Conservation (phyloP, 352 stramenopile species). For the Phytophthora melonis region DNA sequence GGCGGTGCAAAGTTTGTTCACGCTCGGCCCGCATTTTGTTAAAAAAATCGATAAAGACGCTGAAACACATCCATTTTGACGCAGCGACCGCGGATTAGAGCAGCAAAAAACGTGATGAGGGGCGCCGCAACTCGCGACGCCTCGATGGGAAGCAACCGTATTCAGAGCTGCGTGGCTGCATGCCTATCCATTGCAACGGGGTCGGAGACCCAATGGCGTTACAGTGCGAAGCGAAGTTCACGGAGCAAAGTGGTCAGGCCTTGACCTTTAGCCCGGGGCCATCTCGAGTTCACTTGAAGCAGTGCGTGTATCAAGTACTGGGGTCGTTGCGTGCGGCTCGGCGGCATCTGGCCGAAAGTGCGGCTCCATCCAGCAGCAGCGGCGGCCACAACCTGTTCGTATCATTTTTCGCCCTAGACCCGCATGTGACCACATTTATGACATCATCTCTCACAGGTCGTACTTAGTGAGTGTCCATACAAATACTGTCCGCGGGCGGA, state of each 20-base stretch:
- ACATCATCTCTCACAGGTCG: conserved; percentile 15
- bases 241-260: neutral
- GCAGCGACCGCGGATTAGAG: conserved; percentile 15
- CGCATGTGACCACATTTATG: neutral
- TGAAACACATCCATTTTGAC: conserved; percentile 24
- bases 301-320: conserved; percentile 36
- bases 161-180: conserved; percentile 8
- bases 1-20: conserved; percentile 13
- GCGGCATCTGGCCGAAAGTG: conserved; percentile 26
- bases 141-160: conserved; percentile 14
- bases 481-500: neutral
- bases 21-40: conserved; percentile 13
- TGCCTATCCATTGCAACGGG: neutral
- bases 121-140: conserved; percentile 20
- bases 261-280: neutral
- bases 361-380: conserved; percentile 28
- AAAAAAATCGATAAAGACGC: conserved; percentile 1
- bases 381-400: conserved; percentile 32
- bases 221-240: too few relatives aligned
- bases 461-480: neutral
- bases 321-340: conserved; percentile 6
- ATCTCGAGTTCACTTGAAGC: conserved; percentile 13
- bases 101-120: conserved; percentile 25
- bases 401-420: conserved; percentile 27
- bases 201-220: too few relatives aligned